Evolutionary conservation across 179 eudicot genomes (phyloP).

Genomic region (Carnegiea gigantea): DNA sequence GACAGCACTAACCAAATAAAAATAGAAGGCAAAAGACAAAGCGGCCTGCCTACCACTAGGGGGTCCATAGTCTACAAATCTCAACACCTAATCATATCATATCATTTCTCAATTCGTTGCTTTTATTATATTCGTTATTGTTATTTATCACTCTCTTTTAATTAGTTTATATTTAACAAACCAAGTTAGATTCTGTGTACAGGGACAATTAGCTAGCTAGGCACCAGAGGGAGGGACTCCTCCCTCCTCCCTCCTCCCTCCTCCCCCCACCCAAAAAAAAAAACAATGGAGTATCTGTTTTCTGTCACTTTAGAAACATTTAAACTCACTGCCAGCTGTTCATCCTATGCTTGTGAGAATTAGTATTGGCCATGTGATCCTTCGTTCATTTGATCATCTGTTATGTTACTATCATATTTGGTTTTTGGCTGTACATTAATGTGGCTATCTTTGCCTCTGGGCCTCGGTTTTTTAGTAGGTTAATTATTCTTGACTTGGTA

Average conservation of each 20-base stretch:
- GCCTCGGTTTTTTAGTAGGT: constrained; percentile 11
- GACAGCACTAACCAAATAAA: constrained; percentile 44
- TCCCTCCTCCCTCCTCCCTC: neutral
- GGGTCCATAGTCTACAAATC: constrained; percentile 39
- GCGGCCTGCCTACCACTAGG: constrained; percentile 11
- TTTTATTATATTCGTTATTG: constrained; percentile 21
- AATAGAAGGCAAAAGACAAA: constrained; percentile 13
- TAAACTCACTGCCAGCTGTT: constrained; percentile 24
- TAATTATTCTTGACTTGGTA: constrained; percentile 14
- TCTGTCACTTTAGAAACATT: constrained; percentile 37
- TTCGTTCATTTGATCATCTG: neutral
- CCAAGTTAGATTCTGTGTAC: constrained; percentile 10
- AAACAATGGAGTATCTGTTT: constrained; percentile 25
- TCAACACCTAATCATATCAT: constrained; percentile 42
- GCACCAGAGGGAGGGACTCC: neutral
- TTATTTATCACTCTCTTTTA: constrained; percentile 10
- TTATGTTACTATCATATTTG: constrained; percentile 27
- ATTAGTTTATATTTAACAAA: neutral
- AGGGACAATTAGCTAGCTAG: neutral
- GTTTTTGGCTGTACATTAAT: constrained; percentile 11
- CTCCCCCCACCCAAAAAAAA: neutral
- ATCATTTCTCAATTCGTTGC: constrained; percentile 33
- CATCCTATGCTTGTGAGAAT: constrained; percentile 27
- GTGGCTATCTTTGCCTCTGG: neutral
- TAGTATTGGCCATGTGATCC: constrained; percentile 23